phyloP scores from a whole-genome alignment of 352 stramenopile genomes.

The Globisporangium iwayamae region DNA sequence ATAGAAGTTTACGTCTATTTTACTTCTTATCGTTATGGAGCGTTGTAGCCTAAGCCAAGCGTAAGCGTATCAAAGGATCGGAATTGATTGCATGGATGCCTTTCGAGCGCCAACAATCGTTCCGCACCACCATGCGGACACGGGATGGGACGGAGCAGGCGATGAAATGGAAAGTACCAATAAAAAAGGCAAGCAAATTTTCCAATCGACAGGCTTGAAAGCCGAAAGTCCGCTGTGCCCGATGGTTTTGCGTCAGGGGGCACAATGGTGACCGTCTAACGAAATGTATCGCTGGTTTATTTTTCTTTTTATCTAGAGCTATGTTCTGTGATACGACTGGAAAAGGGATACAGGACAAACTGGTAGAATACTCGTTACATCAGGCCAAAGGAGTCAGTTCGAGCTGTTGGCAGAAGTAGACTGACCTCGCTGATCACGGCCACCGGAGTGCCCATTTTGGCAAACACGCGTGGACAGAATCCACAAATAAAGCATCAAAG shows the following conservation, averaged over 20 bases:
- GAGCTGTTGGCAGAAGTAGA: not conserved
- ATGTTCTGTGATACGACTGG: not conserved
- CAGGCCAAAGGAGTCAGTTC: not conserved
- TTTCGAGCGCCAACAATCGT: not conserved
- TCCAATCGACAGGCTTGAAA: not conserved
- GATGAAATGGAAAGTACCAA: not conserved
- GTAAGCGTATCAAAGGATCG: not conserved
- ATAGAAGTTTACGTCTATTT: no score
- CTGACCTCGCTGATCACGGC: not conserved
- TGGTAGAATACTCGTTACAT: not conserved
- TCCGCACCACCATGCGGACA: not conserved
- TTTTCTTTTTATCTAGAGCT: not conserved
- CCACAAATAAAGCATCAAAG: no score
- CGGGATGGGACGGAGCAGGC: not conserved
- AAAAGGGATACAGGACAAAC: no score
- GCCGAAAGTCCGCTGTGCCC: not conserved
- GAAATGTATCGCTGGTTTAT: not conserved
- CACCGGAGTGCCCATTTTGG: not conserved
- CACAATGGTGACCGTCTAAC: not conserved
- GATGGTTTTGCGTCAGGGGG: not conserved
- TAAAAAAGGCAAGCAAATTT: not conserved
- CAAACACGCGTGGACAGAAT: no score
- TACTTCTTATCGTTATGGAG: no score
- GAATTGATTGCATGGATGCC: not conserved
- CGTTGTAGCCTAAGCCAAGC: no score